phyloP scores from a whole-genome alignment of 768 basidiomycete species.

The Daedalea quercina region DNA sequence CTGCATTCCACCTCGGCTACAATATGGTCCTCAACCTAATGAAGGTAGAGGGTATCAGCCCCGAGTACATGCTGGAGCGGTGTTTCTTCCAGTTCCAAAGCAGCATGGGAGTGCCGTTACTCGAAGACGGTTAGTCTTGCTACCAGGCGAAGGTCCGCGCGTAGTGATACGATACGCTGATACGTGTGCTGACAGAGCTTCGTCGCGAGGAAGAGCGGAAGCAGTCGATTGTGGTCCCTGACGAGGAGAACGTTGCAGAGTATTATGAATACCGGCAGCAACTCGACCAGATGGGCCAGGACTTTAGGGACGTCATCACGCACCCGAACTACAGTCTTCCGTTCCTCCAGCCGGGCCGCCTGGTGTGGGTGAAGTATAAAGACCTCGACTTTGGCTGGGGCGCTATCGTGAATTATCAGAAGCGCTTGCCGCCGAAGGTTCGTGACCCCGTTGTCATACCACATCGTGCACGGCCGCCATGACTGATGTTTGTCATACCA shows the following conservation, averaged over 20 bases:
- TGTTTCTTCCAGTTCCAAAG: constrained; percentile 99
- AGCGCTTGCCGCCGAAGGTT: constrained; percentile 79
- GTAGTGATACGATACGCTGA: not conserved
- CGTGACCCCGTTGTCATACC: constrained; percentile 3
- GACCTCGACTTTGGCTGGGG: constrained; percentile 96
- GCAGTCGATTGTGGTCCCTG: constrained; percentile 63
- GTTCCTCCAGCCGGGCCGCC: constrained; percentile 85
- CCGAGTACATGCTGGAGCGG: constrained; percentile 95
- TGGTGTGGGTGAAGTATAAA: constrained; percentile 87
- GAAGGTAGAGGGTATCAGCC: constrained; percentile 97
- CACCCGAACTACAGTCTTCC: constrained; percentile 94
- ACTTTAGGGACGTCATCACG: constrained; percentile 88
- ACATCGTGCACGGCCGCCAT: not conserved
- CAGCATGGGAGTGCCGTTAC: constrained; percentile 76
- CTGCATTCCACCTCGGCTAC: constrained; percentile 97
- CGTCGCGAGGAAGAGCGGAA: constrained; percentile 62
- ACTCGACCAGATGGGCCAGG: constrained; percentile 80
- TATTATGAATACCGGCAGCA: constrained; percentile 95
- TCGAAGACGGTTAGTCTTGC: constrained; percentile 65
- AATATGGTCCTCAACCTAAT: constrained; percentile 99
- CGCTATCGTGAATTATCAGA: constrained; percentile 86
- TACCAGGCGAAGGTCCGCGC: not conserved
- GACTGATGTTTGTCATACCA: not conserved
- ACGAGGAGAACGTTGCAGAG: constrained; percentile 77
- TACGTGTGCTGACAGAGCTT: constrained; percentile 48